Base-by-base conservation (phyloP, 257 asterid genomes). In the Capsicum rhomboideum region DNA sequence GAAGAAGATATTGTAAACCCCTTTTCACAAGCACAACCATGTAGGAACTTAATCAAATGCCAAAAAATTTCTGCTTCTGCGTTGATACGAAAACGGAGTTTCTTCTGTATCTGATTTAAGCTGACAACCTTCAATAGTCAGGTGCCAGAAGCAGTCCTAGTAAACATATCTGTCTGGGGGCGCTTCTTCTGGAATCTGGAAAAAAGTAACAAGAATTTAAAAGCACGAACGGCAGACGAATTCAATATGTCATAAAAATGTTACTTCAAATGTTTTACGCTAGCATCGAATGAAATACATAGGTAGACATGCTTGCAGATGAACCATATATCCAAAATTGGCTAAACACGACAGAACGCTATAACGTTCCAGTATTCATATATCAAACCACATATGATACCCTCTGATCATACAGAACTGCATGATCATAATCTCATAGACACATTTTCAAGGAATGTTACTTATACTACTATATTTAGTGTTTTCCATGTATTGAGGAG, bases 101-200 rank as follows among this genome's bases (percentile, higher is more conserved):
- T 75, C 81, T 49, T 75, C 26, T 75, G 44, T 50, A 26, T 46
- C 58, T 75, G 5, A 50, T 75, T 14, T 75, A 0, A 52, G 26
- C 23, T 49, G 26, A 9, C n/a, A 75, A 50, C 26, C 81, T 50
- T 77, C 63, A 28, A 29, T 49, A 67, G 21, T 7, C 78, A 52
- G 20, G 21, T 67, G 11, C 28, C 55, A 78, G 77, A 82, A 58
- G 50, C 85, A 55, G 16, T 82, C 86, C 88, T 88, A 91, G 86
- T 23, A 87, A 69, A 90, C 87, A 75, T 86, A 86, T 52, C 74
- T 83, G 83, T 89, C 91, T 53, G 94, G 93, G 78, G 96, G 97
- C 18, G 91, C 92, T 52, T 90, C 93, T 87, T 93, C 97, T 17
- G 96, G 97, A 89, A 93, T 91, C 97, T 93, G 90, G 82, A 90